phyloP scores from a whole-genome alignment of 352 stramenopile genomes.

The Pythium monospermum region DNA sequence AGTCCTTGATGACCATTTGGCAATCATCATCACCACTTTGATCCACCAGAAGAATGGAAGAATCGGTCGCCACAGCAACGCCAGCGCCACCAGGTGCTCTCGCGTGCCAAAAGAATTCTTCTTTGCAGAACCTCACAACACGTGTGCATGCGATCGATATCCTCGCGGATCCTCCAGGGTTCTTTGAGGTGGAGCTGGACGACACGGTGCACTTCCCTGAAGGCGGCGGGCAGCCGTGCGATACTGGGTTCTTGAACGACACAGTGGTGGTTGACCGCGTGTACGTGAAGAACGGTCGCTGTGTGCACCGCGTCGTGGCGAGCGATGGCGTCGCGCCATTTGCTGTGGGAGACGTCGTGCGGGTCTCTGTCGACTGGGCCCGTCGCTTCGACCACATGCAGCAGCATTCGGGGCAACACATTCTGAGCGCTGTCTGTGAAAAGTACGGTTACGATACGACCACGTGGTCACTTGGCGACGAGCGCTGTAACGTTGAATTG shows the following conservation, averaged over 20 bases:
- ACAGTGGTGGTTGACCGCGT: constrained; percentile 42
- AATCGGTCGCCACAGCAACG: not conserved
- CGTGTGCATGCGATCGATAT: constrained; percentile 40
- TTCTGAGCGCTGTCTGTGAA: constrained; percentile 82
- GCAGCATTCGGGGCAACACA: constrained; percentile 87
- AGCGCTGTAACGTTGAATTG: constrained; percentile 78
- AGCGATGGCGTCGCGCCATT: constrained; percentile 26
- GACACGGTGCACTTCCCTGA: constrained; percentile 86
- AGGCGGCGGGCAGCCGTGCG: constrained; percentile 82
- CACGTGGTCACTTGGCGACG: constrained; percentile 71
- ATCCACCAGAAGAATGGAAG: constrained; percentile 1
- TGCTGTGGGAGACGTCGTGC: constrained; percentile 40
- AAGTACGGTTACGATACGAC: constrained; percentile 66
- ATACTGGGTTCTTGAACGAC: constrained; percentile 58
- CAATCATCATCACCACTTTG: no score
- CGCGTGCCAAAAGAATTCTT: constrained; percentile 63
- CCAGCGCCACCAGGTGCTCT: constrained; percentile 42
- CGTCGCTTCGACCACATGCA: constrained; percentile 87
- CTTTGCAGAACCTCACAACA: constrained; percentile 42
- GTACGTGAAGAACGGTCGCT: constrained; percentile 61
- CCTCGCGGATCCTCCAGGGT: constrained; percentile 26
- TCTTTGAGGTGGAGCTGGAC: constrained; percentile 57
- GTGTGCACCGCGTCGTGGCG: constrained; percentile 46
- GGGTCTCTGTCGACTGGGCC: constrained; percentile 61
- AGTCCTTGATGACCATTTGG: no score